Base-by-base conservation (phyloP, 352 stramenopile genomes). In the Pythium biforme region DNA sequence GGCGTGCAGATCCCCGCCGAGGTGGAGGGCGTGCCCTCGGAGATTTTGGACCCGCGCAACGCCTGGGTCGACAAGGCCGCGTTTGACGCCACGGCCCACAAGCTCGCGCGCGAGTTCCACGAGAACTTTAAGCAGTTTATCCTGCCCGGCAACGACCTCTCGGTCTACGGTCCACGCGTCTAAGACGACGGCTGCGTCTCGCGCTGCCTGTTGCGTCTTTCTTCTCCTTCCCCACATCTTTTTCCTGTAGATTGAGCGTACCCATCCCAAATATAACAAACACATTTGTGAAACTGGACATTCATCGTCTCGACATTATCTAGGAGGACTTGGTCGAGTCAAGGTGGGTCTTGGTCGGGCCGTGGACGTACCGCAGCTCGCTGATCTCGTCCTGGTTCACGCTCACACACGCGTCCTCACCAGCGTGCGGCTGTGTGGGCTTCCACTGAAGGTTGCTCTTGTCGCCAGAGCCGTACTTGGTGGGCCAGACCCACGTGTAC, bases 91-190 rank as follows among this genome's bases (percentile, higher is more conserved):
- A 89, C 80, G 64, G 79, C 83, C 29, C 70, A 79, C 57, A 92
- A 92, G 70, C 74, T 94, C 57, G 85, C 85, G 46, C 71, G 71
- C 54, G 76, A 82, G 65, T 94, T 94, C 66, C 77, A 84, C 54
- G 78, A 89, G 15, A 91, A 94, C 75, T 94, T 94, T 69, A 87
- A 81, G 73, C 79, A 94, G 74, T 94, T 91, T 62, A 87, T 91
- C 60, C 63, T 94, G 60, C 79, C 81, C 19, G 77, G 65, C 74
- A 88, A 89, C 67, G 79, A 91, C 60, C 60, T 88, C 66, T 88
- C 79, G 56, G 79, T 88, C 46, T 78, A 76, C 63, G 79, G 79
- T 41, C 79, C 79, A 27, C 79, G 64, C 52, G 72, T 81, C 51
- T 88, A 77, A 75, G 58, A 4, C 17, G 2, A 19, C 55, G 51